A percentile compares a stretch with the other conserved stretches of the same genome.
phyloP scores from a whole-genome alignment of 352 stramenopile genomes.

The Phytophthora hybrid region DNA sequence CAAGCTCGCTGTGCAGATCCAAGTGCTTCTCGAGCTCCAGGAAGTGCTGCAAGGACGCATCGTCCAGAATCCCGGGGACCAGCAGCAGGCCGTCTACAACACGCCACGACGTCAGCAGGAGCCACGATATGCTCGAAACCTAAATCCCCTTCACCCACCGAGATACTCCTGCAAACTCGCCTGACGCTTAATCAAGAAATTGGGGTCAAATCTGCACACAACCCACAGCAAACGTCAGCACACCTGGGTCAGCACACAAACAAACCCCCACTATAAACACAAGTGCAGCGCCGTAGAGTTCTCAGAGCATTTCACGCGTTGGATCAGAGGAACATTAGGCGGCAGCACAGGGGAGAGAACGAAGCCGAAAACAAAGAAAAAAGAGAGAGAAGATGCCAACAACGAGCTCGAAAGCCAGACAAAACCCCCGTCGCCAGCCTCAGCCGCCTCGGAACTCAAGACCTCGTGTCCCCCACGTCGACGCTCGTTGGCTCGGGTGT shows the following conservation, averaged over 20 bases:
- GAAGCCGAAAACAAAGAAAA: constrained; percentile 9
- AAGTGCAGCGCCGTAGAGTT: constrained; percentile 28
- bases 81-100: constrained; percentile 59
- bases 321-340: neutral
- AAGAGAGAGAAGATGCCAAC: neutral
- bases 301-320: constrained; percentile 41
- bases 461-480: constrained; percentile 16
- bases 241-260: neutral
- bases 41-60: constrained; percentile 82
- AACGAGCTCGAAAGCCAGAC: neutral
- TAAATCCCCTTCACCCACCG: constrained; percentile 35
- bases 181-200: constrained; percentile 84
- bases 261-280: neutral
- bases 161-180: constrained; percentile 79
- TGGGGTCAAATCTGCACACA: constrained; percentile 76
- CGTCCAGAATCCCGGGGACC: constrained; percentile 78
- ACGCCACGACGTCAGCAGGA: neutral
- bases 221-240: constrained; percentile 20
- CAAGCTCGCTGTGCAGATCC: constrained; percentile 64
- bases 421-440: neutral
- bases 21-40: constrained; percentile 84
- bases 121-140: no score
- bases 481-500: constrained; percentile 13
- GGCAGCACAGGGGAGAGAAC: constrained; percentile 10
- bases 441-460: constrained; percentile 27